These are phyloP conservation scores for Thielaviopsis punctulata DNA, from an alignment of 2,329 filamentous ascomycete genomes.

Conservation along the genomic window DNA sequence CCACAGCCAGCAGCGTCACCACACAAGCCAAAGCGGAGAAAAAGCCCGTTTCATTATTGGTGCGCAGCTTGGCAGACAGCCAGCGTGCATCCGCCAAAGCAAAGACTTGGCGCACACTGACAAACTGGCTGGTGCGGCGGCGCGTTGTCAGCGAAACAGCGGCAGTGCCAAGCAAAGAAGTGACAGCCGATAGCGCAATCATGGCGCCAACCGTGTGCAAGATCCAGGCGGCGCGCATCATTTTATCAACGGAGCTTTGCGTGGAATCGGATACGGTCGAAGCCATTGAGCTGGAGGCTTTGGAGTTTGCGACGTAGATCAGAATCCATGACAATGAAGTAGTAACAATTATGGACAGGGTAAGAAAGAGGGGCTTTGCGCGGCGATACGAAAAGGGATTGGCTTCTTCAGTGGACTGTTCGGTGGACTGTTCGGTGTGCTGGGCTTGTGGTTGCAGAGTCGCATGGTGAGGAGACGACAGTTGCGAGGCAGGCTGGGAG, in stretches of 20 bases:
- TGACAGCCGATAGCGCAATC: slow-evolving; percentile 5
- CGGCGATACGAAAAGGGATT: slow-evolving; percentile 5
- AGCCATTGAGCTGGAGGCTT: slow-evolving; percentile 2
- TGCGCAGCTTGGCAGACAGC: slow-evolving; percentile 5
- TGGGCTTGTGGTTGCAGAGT: no score
- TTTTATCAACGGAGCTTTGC: slow-evolving; percentile 1
- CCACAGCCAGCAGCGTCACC: slow-evolving; percentile 3
- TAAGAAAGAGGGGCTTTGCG: slow-evolving; percentile 7
- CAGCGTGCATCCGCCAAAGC: slow-evolving; percentile 7
- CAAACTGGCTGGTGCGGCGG: neutral
- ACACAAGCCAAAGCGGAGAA: slow-evolving; percentile 7
- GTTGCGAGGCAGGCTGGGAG: no score
- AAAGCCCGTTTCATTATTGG: neutral
- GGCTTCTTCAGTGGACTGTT: neutral
- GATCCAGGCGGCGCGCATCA: slow-evolving; percentile 10
- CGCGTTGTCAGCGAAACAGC: slow-evolving; percentile 7
- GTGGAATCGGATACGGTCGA: neutral
- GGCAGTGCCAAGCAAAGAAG: slow-evolving; percentile 1
- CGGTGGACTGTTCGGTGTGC: neutral
- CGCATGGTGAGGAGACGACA: no score
- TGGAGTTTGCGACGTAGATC: slow-evolving; percentile 3
- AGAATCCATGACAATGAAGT: slow-evolving; percentile 10
- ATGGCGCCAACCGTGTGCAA: slow-evolving; percentile 9
- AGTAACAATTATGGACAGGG: slow-evolving; percentile 4
- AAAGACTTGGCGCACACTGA: slow-evolving; percentile 10